Conservation (phyloP, 768 basidiomycete species). For the Pulveroboletus sp. region DNA sequence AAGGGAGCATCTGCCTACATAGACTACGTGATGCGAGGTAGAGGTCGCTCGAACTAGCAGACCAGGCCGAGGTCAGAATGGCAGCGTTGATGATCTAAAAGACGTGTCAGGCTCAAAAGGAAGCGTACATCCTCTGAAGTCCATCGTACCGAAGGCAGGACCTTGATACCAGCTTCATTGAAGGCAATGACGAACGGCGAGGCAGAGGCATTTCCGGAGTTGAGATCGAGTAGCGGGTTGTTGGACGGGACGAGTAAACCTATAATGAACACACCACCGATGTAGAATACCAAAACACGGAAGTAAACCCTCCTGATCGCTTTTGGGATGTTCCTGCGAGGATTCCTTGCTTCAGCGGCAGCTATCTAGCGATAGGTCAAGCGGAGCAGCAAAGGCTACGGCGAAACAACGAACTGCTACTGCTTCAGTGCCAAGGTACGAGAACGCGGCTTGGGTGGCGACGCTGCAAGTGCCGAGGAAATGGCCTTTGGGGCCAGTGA, state of each 20-base stretch:
- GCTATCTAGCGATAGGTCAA: constrained; percentile 29
- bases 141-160: constrained; percentile 42
- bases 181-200: constrained; percentile 60
- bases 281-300: constrained; percentile 35
- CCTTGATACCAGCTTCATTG: constrained; percentile 51
- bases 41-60: constrained; percentile 37
- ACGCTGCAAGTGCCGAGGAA: constrained; percentile 52
- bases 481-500: constrained; percentile 42
- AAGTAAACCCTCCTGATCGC: constrained; percentile 43
- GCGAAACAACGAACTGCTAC: constrained; percentile 33
- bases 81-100: constrained; percentile 34
- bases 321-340: constrained; percentile 39
- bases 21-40: constrained; percentile 37
- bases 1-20: constrained; percentile 20
- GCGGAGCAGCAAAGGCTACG: background rate
- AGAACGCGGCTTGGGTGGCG: constrained; percentile 55
- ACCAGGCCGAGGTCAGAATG: constrained; percentile 44
- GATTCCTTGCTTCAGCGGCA: constrained; percentile 49
- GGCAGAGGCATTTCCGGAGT: constrained; percentile 37
- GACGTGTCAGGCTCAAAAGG: background rate
- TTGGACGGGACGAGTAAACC: constrained; percentile 48
- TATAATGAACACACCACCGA: constrained; percentile 42
- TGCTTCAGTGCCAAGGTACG: constrained; percentile 54
- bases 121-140: background rate
- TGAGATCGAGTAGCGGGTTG: constrained; percentile 37